A percentile compares a stretch with the other conserved stretches of the same genome.
Evolutionary conservation across 306 rosid species (phyloP).

Genomic region (Astragalus glycyphyllos): DNA sequence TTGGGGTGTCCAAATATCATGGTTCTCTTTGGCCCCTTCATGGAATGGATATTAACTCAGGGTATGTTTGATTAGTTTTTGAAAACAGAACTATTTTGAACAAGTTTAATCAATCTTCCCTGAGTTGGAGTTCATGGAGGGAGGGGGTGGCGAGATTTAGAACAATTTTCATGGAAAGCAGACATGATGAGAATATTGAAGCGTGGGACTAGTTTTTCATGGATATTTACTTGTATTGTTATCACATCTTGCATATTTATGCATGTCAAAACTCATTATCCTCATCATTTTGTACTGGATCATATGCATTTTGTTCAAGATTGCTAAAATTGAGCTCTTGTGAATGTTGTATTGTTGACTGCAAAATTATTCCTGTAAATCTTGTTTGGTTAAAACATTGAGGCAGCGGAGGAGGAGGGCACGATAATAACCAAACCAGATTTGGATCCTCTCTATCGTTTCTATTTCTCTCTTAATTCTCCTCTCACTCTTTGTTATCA

Average conservation of each 20-base stretch:
- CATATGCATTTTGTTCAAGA: slow-evolving; percentile 11
- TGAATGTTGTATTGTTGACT: background rate
- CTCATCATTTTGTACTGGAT: background rate
- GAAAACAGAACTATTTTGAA: too few species aligned
- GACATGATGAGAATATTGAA: background rate
- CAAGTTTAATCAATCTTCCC: too few species aligned
- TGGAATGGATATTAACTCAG: too few species aligned
- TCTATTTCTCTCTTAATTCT: too few species aligned
- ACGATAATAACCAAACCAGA: background rate
- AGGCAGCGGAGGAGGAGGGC: background rate
- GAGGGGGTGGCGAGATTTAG: background rate
- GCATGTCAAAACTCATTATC: background rate
- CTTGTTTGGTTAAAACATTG: slow-evolving; percentile 9
- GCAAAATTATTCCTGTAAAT: background rate
- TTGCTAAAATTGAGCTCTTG: slow-evolving; percentile 5
- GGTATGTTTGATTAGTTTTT: too few species aligned
- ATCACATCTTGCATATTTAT: slow-evolving; percentile 14
- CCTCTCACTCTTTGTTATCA: too few species aligned
- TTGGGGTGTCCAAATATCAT: too few species aligned
- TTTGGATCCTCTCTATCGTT: too few species aligned
- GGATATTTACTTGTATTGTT: slow-evolving; percentile 7
- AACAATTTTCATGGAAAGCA: background rate
- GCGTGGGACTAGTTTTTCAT: background rate
- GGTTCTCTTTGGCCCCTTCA: too few species aligned
- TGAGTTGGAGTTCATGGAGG: too few species aligned